Evolutionary conservation across 305 asterid genomes (phyloP), one percentile per base, ranked within the genome.

Genomic region (Vinca major): DNA sequence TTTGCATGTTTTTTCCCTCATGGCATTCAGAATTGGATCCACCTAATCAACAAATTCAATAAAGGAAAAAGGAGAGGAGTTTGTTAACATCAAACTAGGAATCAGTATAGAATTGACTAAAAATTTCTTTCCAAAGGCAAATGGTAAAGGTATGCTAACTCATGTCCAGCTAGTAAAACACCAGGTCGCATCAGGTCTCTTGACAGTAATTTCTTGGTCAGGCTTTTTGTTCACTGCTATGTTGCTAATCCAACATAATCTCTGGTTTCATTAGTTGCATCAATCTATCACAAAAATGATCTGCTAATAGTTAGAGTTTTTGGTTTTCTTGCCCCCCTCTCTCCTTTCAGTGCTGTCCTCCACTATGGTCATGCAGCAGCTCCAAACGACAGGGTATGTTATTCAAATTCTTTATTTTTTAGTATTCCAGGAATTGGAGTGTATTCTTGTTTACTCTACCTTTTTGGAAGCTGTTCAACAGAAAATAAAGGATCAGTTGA

Each of bases 321-420:
- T 12, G 33, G 0, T 26, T 26, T 8, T 12, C 2, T 0, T 12
- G 5, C n/a, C n/a, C 51, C 16, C n/a, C n/a, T 48, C n/a, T 54
- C 58, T 69, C 43, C 33, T 67, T 77, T 72, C 86, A 90, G 99
- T 81, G 80, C 96, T 55, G 89, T 90, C 70, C 96, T 93, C 77
- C 99, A 93, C 83, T 93, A 93, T 80, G 99, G 99, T 68, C 99
- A 90, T 82, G 95, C 97, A 69, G 99, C 95, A 65, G 99, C 99
- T 73, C 97, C 97, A 63, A 93, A 93, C 80, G 97, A 90, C 80
- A 89, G 78, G 91, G 98, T 90, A 87, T 71, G 82, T 70, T 77
- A 67, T 75, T 16, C 68, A 65, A 50, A 70, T 73, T 65, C 26
- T 16, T 64, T 53, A 13, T 63, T 52, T 71, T 64, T 47, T 41